phyloP scores from a whole-genome alignment of 768 basidiomycete genomes.

The Phylloporus scabripes region DNA sequence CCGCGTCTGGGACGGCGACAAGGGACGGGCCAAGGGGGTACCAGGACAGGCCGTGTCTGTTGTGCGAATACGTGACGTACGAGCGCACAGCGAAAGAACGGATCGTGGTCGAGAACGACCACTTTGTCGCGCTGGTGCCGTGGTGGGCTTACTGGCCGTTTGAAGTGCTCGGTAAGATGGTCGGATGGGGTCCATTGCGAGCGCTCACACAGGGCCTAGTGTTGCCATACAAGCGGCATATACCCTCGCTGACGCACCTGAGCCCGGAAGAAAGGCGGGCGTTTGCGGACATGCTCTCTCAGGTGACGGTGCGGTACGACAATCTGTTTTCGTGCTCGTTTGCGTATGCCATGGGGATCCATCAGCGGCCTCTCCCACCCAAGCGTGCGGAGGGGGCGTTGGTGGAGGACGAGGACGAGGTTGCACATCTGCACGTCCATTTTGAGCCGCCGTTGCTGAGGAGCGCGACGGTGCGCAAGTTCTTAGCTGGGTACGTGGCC shows the following conservation, averaged over 20 bases:
- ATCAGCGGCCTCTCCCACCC: constrained; percentile 68
- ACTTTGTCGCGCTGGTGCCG: constrained; percentile 83
- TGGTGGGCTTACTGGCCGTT: constrained; percentile 98
- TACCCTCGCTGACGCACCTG: constrained; percentile 63
- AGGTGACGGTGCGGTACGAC: constrained; percentile 64
- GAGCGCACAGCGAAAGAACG: constrained; percentile 57
- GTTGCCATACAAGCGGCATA: constrained; percentile 71
- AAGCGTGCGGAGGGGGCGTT: constrained; percentile 21
- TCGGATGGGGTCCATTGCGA: neutral
- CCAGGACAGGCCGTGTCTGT: constrained; percentile 56
- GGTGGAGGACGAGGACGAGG: constrained; percentile 39
- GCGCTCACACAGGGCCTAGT: constrained; percentile 39
- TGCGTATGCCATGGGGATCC: constrained; percentile 92
- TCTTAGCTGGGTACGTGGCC: constrained; percentile 72
- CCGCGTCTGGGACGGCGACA: constrained; percentile 29
- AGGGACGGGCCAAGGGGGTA: constrained; percentile 51
- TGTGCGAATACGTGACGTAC: constrained; percentile 73
- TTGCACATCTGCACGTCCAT: constrained; percentile 82
- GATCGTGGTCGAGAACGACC: constrained; percentile 62
- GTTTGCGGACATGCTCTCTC: constrained; percentile 64
- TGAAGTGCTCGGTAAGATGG: constrained; percentile 60
- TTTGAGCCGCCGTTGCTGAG: constrained; percentile 82
- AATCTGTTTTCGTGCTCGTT: constrained; percentile 83
- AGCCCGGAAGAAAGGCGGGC: constrained; percentile 52
- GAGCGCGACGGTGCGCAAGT: constrained; percentile 80